Percentiles rank a stretch among this genome's conserved stretches.
phyloP scores from a whole-genome alignment of 2,329 filamentous ascomycete species.

The Fusarium sp. region DNA sequence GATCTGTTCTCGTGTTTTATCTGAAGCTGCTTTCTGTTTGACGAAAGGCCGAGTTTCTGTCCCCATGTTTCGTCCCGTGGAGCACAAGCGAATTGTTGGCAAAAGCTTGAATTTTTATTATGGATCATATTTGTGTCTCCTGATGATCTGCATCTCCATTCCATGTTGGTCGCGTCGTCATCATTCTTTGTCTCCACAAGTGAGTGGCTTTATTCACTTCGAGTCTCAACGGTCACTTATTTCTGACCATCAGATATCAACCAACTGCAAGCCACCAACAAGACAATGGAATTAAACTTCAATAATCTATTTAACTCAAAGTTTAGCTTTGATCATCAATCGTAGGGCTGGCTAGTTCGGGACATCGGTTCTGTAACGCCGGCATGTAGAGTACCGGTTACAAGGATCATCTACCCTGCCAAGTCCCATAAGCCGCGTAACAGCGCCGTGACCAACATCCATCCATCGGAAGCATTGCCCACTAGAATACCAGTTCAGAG shows the following conservation, averaged over 20 bases:
- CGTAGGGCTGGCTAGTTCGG: conserved; percentile 1
- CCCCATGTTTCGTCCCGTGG: conserved; percentile 1
- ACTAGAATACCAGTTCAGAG: neutral
- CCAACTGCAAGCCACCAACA: neutral
- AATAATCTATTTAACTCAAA: neutral
- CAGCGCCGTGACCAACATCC: neutral
- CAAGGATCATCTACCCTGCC: neutral
- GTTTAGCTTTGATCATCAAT: neutral
- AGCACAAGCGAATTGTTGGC: conserved; percentile 4
- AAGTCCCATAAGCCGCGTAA: conserved; percentile 1
- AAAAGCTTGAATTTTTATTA: conserved; percentile 17
- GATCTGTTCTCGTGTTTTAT: neutral
- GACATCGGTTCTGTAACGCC: neutral
- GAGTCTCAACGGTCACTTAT: neutral
- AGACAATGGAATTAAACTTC: neutral
- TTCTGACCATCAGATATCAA: neutral
- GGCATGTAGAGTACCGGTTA: conserved; percentile 1
- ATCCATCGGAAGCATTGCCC: neutral
- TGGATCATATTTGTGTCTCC: conserved; percentile 1
- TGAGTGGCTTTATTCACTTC: neutral
- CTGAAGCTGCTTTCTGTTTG: neutral
- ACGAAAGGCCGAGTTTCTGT: neutral
- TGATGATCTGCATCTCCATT: conserved; percentile 12
- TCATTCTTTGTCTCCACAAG: conserved; percentile 1
- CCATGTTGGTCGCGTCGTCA: neutral